Percentiles rank a stretch among this genome's conserved stretches.
Evolutionary conservation across 164 flowering plant species (phyloP).

Genomic region (Kalanchoe fedtschenkoi): DNA sequence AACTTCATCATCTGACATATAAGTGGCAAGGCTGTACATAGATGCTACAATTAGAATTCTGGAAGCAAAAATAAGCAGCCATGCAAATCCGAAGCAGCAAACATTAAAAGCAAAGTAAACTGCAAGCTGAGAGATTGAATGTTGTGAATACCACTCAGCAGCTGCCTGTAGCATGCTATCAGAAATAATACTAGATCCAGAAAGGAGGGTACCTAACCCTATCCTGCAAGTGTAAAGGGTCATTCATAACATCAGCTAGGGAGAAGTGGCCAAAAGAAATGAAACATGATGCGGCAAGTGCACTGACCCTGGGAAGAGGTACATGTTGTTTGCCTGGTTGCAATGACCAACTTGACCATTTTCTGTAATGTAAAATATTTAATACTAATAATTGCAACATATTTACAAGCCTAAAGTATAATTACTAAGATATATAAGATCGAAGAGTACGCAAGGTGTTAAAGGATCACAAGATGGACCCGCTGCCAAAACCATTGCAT

Average conservation of each 20-base stretch:
- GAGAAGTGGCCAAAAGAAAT: not conserved
- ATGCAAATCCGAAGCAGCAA: not conserved
- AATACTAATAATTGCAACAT: too few relatives aligned
- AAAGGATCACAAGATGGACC: too few relatives aligned
- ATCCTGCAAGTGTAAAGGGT: conserved; percentile 40
- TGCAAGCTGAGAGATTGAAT: not conserved
- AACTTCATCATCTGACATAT: conserved; percentile 91
- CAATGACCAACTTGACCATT: conserved; percentile 78
- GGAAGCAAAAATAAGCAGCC: not conserved
- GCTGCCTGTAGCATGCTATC: conserved; percentile 99
- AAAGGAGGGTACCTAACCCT: conserved; percentile 90
- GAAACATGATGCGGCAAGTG: not conserved
- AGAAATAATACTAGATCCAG: conserved; percentile 78
- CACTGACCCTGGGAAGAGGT: conserved; percentile 93
- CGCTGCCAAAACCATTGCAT: too few relatives aligned
- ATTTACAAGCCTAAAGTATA: too few relatives aligned
- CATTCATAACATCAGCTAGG: not conserved
- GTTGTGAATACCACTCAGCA: conserved; percentile 62
- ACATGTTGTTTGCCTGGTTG: conserved; percentile 99
- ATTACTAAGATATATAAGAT: too few relatives aligned
- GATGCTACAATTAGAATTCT: not conserved
- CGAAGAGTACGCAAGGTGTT: too few relatives aligned
- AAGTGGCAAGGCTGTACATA: conserved; percentile 66
- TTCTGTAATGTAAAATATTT: conserved; percentile 37
- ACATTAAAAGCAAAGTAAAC: not conserved